Evolutionary conservation across 2,329 filamentous ascomycete genomes (phyloP), one percentile per base, ranked within the genome.

Genomic region (Cladosporium sphaerospermum): DNA sequence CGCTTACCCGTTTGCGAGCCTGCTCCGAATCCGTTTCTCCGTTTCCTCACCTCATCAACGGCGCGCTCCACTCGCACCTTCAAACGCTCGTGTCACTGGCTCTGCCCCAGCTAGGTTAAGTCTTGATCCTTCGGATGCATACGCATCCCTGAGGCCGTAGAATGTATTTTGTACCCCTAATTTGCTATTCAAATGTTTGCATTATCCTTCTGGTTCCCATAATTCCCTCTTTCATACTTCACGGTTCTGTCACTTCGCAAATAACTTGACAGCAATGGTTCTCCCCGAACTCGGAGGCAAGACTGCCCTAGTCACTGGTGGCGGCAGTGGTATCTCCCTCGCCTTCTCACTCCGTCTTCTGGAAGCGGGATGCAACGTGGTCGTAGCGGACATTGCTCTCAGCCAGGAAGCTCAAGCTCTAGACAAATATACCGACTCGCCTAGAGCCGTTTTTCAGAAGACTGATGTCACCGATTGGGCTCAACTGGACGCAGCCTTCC

Each of bases 401-500:
- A 67, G 71, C 1, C 70, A 71, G 1, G 73, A 75, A 62, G 73
- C 73, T 3, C 23, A 56, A 31, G 33, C 45, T 46, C 16, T 47
- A 28, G 34, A 51, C 3, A 45, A 54, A n/a, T 48, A 54, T 18
- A 39, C 44, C 33, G 28, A 16, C 14, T 32, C 31, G 5, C 61
- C 69, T 33, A 58, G 65, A 46, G 73, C 71, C 1, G 58, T 72
- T 6, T 74, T 73, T 56, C 53, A 66, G 7, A 59, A 68, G 45
- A 75, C 73, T 0, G 70, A 76, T 59, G 75, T 78, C 7, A 71
- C 66, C 11, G 67, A 73, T n/a, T 78, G 76, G 76, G 50, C 58
- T 5, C 71, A 77, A 47, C 68, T 78, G 4, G 68, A 75, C 54
- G 59, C 61, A 10, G 73, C 76, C 68, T 78, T 78, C 53, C 62